phyloP scores from a whole-genome alignment of 768 basidiomycete species.

The Rhizopogon roseolus region DNA sequence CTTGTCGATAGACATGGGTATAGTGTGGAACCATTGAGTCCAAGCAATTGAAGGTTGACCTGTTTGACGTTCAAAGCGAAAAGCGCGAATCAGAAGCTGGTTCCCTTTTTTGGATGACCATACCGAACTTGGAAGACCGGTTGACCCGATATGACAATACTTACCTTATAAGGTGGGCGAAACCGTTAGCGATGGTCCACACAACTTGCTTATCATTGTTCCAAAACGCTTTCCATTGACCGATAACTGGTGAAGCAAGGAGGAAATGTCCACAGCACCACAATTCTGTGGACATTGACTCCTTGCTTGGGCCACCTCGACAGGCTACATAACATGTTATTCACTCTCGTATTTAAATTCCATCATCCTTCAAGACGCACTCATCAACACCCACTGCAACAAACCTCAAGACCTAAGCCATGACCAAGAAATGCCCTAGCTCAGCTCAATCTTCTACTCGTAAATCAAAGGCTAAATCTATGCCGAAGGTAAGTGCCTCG shows the following conservation, averaged over 20 bases:
- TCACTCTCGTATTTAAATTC: neutral
- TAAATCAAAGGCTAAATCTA: neutral
- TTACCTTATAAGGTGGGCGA: too few species aligned
- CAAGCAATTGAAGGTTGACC: neutral
- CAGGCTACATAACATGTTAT: neutral
- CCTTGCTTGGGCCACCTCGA: neutral
- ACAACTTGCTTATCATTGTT: conserved; percentile 14
- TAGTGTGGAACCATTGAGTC: conserved; percentile 13
- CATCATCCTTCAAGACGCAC: neutral
- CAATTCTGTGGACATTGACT: neutral
- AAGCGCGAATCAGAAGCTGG: conserved; percentile 8
- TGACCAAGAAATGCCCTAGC: conserved; percentile 1
- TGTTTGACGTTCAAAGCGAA: neutral
- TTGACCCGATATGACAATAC: too few species aligned
- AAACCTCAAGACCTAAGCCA: conserved; percentile 7
- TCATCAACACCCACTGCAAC: neutral
- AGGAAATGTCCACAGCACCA: too few species aligned
- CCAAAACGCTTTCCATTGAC: too few species aligned
- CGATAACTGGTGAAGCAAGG: too few species aligned
- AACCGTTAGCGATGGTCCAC: too few species aligned
- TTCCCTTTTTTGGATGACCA: conserved; percentile 9
- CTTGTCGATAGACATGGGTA: conserved; percentile 21
- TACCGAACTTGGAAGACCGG: too few species aligned
- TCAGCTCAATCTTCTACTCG: neutral
- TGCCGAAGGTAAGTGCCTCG: neutral